These are phyloP conservation scores for Leishmania mexicana DNA, from an alignment of 208 protist species.

Conservation along the genomic window DNA sequence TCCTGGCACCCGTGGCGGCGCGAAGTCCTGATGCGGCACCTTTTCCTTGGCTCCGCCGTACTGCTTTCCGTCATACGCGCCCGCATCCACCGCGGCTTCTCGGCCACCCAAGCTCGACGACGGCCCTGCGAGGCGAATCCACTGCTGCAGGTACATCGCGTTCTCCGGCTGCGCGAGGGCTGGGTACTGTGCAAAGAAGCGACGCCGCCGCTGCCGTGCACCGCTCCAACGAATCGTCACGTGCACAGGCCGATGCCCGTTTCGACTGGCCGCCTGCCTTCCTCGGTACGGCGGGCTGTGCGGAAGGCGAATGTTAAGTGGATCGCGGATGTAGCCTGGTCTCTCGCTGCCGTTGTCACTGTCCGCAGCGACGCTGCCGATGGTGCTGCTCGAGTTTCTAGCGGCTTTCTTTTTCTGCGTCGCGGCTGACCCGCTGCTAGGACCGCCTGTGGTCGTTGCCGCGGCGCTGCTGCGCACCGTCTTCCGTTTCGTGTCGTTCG, in stretches of 20 bases:
- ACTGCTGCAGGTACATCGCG: background rate
- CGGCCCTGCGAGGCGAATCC: background rate
- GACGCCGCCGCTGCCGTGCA: slow-evolving; percentile 16
- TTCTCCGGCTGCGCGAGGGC: background rate
- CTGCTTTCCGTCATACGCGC: background rate
- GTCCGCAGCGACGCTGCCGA: background rate
- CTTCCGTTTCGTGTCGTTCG: background rate
- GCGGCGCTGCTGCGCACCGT: background rate
- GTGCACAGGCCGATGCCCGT: slow-evolving; percentile 6
- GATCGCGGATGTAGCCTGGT: background rate
- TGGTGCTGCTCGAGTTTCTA: background rate
- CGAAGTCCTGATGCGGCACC: background rate
- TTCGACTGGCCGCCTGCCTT: background rate
- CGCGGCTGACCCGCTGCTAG: background rate
- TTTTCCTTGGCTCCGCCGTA: background rate
- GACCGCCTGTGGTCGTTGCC: background rate
- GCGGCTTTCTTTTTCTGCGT: background rate
- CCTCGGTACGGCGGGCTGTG: slow-evolving; percentile 5
- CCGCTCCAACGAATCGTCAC: slow-evolving; percentile 31
- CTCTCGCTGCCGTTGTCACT: background rate
- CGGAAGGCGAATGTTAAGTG: slow-evolving; percentile 16
- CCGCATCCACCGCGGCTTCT: background rate
- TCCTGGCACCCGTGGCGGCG: background rate
- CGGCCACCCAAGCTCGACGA: background rate
- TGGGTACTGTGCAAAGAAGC: slow-evolving; percentile 5